Percentiles rank a stretch among this genome's conserved stretches.
Evolutionary conservation across 1,284 basidiomycete genomes (phyloP).

Genomic region (Anthracocystis setariae): DNA sequence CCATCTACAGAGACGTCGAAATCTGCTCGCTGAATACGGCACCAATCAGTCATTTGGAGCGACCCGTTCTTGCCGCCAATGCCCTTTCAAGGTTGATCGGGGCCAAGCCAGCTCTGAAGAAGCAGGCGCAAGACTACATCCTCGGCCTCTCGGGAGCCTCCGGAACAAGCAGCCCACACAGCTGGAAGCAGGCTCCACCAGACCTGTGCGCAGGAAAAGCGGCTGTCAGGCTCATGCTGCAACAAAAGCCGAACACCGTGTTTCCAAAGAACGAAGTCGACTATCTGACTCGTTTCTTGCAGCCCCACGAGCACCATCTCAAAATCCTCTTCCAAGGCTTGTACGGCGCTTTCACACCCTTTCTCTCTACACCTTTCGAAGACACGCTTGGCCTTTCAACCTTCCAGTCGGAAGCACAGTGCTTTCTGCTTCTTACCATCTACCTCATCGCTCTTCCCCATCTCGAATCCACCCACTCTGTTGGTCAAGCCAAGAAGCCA

Average conservation of each 20-base stretch:
- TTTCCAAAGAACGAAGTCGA: slow-evolving; percentile 28
- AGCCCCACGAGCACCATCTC: slow-evolving; percentile 24
- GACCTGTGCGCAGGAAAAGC: slow-evolving; percentile 35
- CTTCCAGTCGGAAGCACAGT: slow-evolving; percentile 26
- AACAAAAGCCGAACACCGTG: slow-evolving; percentile 4
- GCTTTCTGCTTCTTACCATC: slow-evolving; percentile 35
- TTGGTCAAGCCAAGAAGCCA: slow-evolving; percentile 8
- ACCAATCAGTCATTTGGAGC: slow-evolving; percentile 14
- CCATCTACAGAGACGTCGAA: slow-evolving; percentile 37
- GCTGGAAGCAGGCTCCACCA: slow-evolving; percentile 24
- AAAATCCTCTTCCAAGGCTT: slow-evolving; percentile 34
- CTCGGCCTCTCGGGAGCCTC: slow-evolving; percentile 22
- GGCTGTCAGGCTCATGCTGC: slow-evolving; percentile 26
- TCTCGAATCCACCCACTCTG: slow-evolving; percentile 18
- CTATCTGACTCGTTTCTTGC: slow-evolving; percentile 13
- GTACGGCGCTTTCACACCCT: slow-evolving; percentile 36
- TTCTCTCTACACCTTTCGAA: slow-evolving; percentile 36
- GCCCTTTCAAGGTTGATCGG: slow-evolving; percentile 42
- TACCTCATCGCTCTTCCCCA: slow-evolving; percentile 37
- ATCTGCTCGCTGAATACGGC: slow-evolving; percentile 29
- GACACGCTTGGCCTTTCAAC: slow-evolving; percentile 25
- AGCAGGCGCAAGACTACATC: slow-evolving; percentile 29
- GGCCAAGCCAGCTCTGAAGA: slow-evolving; percentile 17
- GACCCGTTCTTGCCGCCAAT: slow-evolving; percentile 25
- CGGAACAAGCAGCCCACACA: slow-evolving; percentile 2